These are phyloP conservation scores for Phenoliferia sp. DNA, from an alignment of 1,284 basidiomycete genomes.

Conservation along the genomic window DNA sequence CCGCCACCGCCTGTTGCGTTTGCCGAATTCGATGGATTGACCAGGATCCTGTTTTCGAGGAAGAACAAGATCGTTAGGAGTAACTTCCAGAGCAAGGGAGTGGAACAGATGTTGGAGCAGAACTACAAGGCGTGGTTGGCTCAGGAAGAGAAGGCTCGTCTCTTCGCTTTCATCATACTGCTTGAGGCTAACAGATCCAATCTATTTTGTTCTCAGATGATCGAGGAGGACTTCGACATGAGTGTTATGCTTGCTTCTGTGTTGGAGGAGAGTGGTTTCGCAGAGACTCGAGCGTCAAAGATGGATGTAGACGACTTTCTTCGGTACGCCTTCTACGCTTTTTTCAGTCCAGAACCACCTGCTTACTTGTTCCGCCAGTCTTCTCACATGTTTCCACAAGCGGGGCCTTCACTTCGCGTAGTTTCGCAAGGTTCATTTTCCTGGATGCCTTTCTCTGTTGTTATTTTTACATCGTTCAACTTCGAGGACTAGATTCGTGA, in stretches of 20 bases:
- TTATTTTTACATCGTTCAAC: neutral
- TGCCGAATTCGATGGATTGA: constrained; percentile 95
- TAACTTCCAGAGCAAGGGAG: constrained; percentile 84
- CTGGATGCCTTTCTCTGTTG: neutral
- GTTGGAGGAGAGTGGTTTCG: constrained; percentile 60
- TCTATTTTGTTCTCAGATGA: constrained; percentile 50
- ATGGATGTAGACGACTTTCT: constrained; percentile 80
- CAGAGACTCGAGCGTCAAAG: constrained; percentile 68
- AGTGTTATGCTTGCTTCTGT: constrained; percentile 71
- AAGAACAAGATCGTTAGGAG: constrained; percentile 87
- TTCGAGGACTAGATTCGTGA: no score
- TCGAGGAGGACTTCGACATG: constrained; percentile 67
- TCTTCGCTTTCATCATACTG: no score
- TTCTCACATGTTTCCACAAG: constrained; percentile 74
- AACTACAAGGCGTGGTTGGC: constrained; percentile 95
- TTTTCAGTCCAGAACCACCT: neutral
- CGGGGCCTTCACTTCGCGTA: constrained; percentile 71
- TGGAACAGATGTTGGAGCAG: constrained; percentile 87
- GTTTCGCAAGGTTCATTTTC: neutral
- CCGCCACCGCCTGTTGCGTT: constrained; percentile 94
- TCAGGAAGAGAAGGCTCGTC: constrained; percentile 51
- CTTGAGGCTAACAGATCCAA: neutral
- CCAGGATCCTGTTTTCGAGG: constrained; percentile 80
- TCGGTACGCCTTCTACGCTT: constrained; percentile 50
- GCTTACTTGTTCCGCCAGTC: constrained; percentile 42